Evolutionary conservation across 2,329 filamentous ascomycete species (phyloP), one percentile per base, ranked within the genome.

Genomic region (Verticillium nonalfalfae): DNA sequence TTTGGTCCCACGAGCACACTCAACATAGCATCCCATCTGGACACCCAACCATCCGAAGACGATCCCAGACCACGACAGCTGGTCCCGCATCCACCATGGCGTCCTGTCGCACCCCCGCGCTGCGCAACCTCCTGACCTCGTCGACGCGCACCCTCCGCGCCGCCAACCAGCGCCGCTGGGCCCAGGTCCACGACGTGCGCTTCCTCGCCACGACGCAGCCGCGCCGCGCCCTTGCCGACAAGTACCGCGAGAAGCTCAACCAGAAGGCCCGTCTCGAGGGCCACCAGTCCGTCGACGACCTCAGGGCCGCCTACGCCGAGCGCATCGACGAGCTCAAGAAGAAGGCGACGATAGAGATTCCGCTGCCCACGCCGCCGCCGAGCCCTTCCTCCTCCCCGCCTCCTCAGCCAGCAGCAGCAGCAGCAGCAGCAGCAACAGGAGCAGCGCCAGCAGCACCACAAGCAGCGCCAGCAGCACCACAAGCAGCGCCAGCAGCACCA

Each of bases 151-250:
- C 69, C 11, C 67, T 72, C 34, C 72, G 71, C 64, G 69, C 70
- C 60, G 66, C 72, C 61, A 73, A 78, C 67, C 94, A 97, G 75
- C 86, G 89, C 61, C 87, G 93, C 73, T 96, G 91, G 90, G 94
- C 94, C 1, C 91, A 91, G 70, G 93, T 97, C 35, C 91, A 96
- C 75, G 91, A 97, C 75, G 88, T 96, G 57, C 91, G 93, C 66
- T 96, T 94, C 80, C 84, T 97, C 56, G 90, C 90, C 64, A 95
- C 92, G 15, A 90, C 93, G 64, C 85, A 85, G 62, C 79, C 85
- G 61, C 82, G 88, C 56, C 83, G 85, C 62, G 82, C 83, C 68
- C 80, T 97, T 45, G 73, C 91, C 66, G 92, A 96, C 66, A 96
- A 91, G 75, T 99, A 99, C 79, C 86, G 85, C 68, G 84, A 89